Evolutionary conservation across 495 filamentous ascomycete species (phyloP), one percentile per base, ranked within the genome.

Genomic region (Aspergillus indologenus): DNA sequence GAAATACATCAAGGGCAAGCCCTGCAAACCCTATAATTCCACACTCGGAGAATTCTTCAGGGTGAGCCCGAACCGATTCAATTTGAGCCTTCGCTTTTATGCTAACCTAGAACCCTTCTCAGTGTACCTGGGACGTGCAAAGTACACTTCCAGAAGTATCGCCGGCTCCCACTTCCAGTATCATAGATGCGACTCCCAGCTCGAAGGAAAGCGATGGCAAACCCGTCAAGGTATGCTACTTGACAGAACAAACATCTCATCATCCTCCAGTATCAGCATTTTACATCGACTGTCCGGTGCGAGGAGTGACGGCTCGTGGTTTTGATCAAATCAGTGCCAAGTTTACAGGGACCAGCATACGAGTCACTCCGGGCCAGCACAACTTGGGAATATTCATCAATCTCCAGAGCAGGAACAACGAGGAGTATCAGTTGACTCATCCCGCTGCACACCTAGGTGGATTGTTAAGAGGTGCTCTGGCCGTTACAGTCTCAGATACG

Each of bases 231-330:
- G 83, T 98, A 51, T 96, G 91, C 29, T 98, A 92, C 65, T 76
- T 98, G 62, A 98, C 94, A 6, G 94, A 98, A 71, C 94, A 98
- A 73, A 96, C 94, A n/a, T 97, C 93, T 7, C 94, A 98, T 59
- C 94, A 98, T 78, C 94, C 94, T 15, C 94, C 94, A 14, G 93
- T 98, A 62, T 97, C 93, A 47, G 94, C 94, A 2, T 98, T 96
- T 76, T 95, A 88, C 71, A 85, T 97, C 60, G 89, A 92, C 71
- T 98, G 94, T 65, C 90, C 91, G 0, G 90, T 94, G 54, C 94
- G 91, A 68, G 94, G 92, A 6, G 82, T 98, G 52, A 85, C 85
- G 24, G 95, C 94, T 18, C 83, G 89, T 54, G 94, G 94, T 0
- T 98, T 91, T 65, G 94, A 98, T 65, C 94, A 98, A 63, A 85